Base-by-base conservation (phyloP, 1,284 basidiomycete genomes). In the Coniferiporia weirii region DNA sequence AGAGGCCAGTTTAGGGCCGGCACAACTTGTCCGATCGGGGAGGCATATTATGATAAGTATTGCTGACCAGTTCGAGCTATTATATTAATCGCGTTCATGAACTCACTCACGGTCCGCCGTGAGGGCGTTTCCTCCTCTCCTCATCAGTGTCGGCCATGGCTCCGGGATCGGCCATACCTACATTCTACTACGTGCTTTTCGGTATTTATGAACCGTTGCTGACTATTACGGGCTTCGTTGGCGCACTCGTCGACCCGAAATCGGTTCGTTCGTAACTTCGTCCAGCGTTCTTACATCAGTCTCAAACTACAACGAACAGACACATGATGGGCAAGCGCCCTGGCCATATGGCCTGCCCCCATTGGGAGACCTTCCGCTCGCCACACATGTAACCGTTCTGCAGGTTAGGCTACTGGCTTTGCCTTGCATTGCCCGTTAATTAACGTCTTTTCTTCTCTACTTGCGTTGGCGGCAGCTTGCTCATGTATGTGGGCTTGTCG, bases 401-500 rank as follows among this genome's bases (percentile, higher is more conserved):
- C 22, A 40, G 38, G 38, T 40, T 40, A 15, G 38, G 15, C 38
- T 15, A 40, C 15, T 12, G 38, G 15, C 38, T 9, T 40, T 40
- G 9, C 15, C 15, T 40, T 40, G 9, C 8, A 15, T 9, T 40
- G 3, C 9, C 15, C 15, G 8, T 40, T 40, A 40, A 40, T 15
- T 40, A 40, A 40, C 15, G 8, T 2, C 38, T 40, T n/a, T 40
- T 40, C 38, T 15, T 10, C 12, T 48, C 17, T 6, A 12, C 19
- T 9, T 12, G 3, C 27, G 27, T 27, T 27, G 27, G 27, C 69
- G 86, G 43, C 87, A 90, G 67, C 83, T 90, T 57, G 87, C 83
- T 0, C 85, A 90, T 65, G 86, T 87, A 57, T 89, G 87, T 65
- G 85, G 80, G 46, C 81, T 91, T 34, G 69, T 90, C 60, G 87